phyloP scores from a whole-genome alignment of 306 rosid species.

The Prunus mira region DNA sequence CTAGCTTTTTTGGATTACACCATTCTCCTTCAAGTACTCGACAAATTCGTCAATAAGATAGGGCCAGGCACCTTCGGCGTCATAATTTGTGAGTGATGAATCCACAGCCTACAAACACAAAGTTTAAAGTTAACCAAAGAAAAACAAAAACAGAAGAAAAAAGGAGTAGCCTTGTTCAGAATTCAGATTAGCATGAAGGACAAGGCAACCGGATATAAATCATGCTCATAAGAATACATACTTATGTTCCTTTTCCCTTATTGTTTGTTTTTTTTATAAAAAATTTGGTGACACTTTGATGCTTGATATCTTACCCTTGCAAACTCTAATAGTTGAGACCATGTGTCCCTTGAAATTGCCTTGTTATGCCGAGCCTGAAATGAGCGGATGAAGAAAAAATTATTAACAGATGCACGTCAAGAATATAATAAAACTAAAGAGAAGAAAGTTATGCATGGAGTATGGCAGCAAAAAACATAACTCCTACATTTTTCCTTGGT shows the following conservation, averaged over 20 bases:
- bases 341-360: slow-evolving; percentile 95
- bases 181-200: too few species aligned
- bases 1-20: slow-evolving; percentile 46
- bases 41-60: slow-evolving; percentile 96
- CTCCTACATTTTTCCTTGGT: not conserved
- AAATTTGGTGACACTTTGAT: too few species aligned
- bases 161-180: not conserved
- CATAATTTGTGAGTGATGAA: slow-evolving; percentile 68
- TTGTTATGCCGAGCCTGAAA: slow-evolving; percentile 90
- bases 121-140: slow-evolving; percentile 8
- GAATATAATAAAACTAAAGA: not conserved
- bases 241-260: not conserved
- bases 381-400: slow-evolving; percentile 17
- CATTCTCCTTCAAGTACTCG: slow-evolving; percentile 81
- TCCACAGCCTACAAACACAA: slow-evolving; percentile 60
- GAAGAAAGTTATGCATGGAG: not conserved
- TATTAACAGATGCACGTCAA: not conserved
- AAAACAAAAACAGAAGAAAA: not conserved
- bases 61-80: slow-evolving; percentile 98
- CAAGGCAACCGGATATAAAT: not conserved
- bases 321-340: slow-evolving; percentile 99
- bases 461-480: not conserved
- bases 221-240: not conserved
- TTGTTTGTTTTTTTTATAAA: too few species aligned
- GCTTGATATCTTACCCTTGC: slow-evolving; percentile 59